phyloP scores from a whole-genome alignment of 345 rosid genomes.

The Eucalyptus regnans region DNA sequence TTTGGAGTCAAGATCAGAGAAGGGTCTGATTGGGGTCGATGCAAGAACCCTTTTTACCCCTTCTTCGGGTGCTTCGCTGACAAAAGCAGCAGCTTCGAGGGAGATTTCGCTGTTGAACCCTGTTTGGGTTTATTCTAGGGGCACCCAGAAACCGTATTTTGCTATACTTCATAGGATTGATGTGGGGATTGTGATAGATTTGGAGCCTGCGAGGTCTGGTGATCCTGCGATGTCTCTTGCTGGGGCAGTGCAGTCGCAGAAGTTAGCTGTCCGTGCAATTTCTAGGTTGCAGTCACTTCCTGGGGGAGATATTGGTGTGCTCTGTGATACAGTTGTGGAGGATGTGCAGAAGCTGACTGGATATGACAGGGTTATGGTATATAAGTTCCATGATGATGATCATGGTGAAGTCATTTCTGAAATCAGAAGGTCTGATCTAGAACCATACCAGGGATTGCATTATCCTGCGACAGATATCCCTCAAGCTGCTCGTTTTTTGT shows the following conservation, averaged over 20 bases:
- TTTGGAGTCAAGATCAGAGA: constrained; percentile 31
- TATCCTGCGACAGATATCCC: constrained; percentile 89
- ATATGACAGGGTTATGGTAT: constrained; percentile 84
- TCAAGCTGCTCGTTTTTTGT: constrained; percentile 78
- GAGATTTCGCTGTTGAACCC: constrained; percentile 72
- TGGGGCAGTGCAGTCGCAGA: constrained; percentile 81
- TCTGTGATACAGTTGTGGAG: constrained; percentile 82
- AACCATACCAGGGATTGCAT: constrained; percentile 82
- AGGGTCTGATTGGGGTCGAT: constrained; percentile 59
- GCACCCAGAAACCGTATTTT: constrained; percentile 47
- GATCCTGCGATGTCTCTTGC: constrained; percentile 63
- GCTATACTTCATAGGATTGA: constrained; percentile 78
- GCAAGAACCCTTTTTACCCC: constrained; percentile 54
- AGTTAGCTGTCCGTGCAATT: constrained; percentile 68
- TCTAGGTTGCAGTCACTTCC: constrained; percentile 82
- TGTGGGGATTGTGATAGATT: constrained; percentile 68
- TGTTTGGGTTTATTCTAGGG: constrained; percentile 50
- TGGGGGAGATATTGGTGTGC: constrained; percentile 62
- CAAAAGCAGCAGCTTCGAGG: constrained; percentile 50
- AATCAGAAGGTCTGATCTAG: constrained; percentile 72
- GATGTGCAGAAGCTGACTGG: constrained; percentile 81
- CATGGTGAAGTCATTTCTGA: constrained; percentile 89
- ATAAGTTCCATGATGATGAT: constrained; percentile 78
- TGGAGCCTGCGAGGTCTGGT: constrained; percentile 60
- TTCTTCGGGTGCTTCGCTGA: constrained; percentile 42